Conservation (phyloP, 2,329 filamentous ascomycete genomes). For the Colletotrichum chrysophilum region DNA sequence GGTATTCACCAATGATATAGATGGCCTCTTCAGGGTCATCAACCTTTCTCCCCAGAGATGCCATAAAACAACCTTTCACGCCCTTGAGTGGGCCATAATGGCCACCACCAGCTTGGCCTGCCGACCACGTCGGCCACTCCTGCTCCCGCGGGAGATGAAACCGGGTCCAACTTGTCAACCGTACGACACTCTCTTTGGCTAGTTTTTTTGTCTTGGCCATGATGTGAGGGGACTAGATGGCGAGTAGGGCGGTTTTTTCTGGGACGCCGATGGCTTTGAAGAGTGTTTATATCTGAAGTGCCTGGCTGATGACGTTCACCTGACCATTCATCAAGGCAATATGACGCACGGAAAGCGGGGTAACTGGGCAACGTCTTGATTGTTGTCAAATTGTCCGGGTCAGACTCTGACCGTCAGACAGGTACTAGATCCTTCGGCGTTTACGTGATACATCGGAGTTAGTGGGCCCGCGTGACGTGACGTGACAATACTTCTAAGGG, state of each 20-base stretch:
- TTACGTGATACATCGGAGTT: too few relatives aligned
- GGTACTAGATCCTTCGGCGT: too few relatives aligned
- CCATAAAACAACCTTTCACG: background rate
- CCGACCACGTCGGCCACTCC: constrained; percentile 25
- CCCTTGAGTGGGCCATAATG: constrained; percentile 22
- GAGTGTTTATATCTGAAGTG: background rate
- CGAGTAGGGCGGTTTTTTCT: background rate
- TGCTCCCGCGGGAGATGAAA: constrained; percentile 25
- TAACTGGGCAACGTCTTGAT: background rate
- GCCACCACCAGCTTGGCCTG: background rate
- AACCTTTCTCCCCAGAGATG: constrained; percentile 23
- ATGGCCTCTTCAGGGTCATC: constrained; percentile 24
- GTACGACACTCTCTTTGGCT: background rate
- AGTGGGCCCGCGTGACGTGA: too few relatives aligned
- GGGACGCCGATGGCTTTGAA: too few relatives aligned
- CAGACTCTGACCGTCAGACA: too few relatives aligned
- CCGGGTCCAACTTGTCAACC: constrained; percentile 23
- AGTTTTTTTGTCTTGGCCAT: background rate
- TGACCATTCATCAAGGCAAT: background rate
- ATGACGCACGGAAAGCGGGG: background rate
- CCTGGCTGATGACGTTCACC: background rate
- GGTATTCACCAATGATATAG: constrained; percentile 21
- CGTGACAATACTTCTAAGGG: too few relatives aligned
- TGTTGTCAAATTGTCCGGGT: too few relatives aligned
- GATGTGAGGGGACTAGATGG: background rate